Evolutionary conservation across 176 grass and related monocot species (phyloP).

Genomic region (Aegilops bicornis): DNA sequence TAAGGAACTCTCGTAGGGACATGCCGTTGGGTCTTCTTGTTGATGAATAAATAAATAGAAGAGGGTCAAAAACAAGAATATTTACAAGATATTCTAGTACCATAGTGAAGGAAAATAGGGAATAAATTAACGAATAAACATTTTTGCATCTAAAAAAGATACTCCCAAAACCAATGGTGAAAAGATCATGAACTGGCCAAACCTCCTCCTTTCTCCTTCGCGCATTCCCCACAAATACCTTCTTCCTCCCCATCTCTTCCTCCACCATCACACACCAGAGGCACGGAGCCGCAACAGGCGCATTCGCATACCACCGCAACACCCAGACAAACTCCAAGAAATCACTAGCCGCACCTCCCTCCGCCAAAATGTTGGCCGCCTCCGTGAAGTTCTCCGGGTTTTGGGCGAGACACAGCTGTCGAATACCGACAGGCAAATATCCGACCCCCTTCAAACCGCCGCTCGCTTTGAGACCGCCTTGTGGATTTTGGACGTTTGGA

Average conservation of each 20-base stretch:
- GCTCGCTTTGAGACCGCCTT: too few species aligned
- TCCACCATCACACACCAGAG: background rate
- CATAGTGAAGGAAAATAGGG: background rate
- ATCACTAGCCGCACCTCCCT: background rate
- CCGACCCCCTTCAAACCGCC: too few species aligned
- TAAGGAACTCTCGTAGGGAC: too few species aligned
- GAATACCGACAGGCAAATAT: too few species aligned
- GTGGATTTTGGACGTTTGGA: too few species aligned
- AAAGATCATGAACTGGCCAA: constrained; percentile 23
- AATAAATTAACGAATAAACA: background rate
- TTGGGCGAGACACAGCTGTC: too few species aligned
- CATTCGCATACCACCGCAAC: background rate
- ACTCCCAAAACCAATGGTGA: background rate
- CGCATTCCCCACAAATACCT: constrained; percentile 42
- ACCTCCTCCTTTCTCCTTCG: constrained; percentile 20
- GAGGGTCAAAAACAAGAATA: too few species aligned
- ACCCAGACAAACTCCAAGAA: background rate
- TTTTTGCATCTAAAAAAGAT: background rate
- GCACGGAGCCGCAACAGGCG: background rate
- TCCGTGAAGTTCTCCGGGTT: constrained; percentile 23
- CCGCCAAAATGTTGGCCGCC: constrained; percentile 30
- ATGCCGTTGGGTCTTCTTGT: too few species aligned
- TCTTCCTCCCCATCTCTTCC: background rate
- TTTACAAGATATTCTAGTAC: background rate
- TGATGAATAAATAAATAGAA: too few species aligned